Conservation (phyloP, 805 yeast genomes). For the Saturnispora sekii region DNA sequence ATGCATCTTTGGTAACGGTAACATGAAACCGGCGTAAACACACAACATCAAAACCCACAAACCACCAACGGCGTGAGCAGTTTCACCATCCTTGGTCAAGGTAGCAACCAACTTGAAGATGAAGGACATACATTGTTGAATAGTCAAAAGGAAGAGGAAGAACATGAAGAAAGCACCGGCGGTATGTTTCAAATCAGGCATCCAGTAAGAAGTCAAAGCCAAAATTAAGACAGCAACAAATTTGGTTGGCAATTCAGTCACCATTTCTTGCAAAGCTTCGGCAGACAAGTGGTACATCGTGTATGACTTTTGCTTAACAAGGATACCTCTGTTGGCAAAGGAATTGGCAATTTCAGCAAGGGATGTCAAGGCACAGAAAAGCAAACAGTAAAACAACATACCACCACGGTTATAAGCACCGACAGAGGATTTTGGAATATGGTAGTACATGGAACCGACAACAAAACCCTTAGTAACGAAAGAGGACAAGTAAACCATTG, state of each 20-base stretch:
- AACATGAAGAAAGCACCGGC: constrained; percentile 50
- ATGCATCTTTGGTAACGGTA: constrained; percentile 35
- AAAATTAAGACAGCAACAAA: constrained; percentile 41
- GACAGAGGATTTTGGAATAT: constrained; percentile 38
- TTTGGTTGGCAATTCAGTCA: constrained; percentile 52
- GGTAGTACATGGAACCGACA: constrained; percentile 52
- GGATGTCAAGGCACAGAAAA: constrained; percentile 53
- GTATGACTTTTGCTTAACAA: constrained; percentile 53
- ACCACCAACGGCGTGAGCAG: constrained; percentile 50
- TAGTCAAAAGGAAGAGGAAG: constrained; percentile 30
- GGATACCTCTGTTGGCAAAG: constrained; percentile 50
- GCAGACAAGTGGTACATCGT: constrained; percentile 57
- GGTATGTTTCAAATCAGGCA: constrained; percentile 39
- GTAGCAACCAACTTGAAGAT: constrained; percentile 47
- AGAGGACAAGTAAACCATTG: constrained; percentile 43
- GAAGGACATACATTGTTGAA: constrained; percentile 44
- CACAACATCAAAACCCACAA: constrained; percentile 45
- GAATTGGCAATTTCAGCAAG: constrained; percentile 54
- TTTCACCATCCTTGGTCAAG: constrained; percentile 40
- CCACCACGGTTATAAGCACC: constrained; percentile 58
- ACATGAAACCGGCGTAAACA: constrained; percentile 45
- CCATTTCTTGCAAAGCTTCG: constrained; percentile 50
- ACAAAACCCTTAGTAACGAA: constrained; percentile 49
- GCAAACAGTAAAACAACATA: constrained; percentile 47
- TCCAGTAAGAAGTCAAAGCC: constrained; percentile 39